phyloP scores from a whole-genome alignment of 1,284 basidiomycete genomes.

The Apiotrichum akiyoshidainum region DNA sequence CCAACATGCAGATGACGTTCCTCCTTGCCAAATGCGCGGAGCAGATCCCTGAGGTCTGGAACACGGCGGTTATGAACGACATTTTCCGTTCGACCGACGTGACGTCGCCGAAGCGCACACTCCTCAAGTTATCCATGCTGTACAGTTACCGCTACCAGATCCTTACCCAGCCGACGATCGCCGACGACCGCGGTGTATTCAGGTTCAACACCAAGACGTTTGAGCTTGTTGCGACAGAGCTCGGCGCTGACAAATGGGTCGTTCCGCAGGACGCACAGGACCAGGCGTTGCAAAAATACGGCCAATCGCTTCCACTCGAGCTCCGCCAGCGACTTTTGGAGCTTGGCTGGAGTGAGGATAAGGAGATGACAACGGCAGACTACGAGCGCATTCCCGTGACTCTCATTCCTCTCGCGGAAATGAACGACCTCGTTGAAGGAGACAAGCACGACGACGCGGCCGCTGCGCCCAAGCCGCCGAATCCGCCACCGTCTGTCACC shows the following conservation, averaged over 20 bases:
- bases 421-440: not conserved
- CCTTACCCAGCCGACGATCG: slow-evolving; percentile 31
- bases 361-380: slow-evolving; percentile 22
- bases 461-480: not conserved
- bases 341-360: slow-evolving; percentile 45
- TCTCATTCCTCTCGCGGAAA: slow-evolving; percentile 16
- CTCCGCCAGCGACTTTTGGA: slow-evolving; percentile 43
- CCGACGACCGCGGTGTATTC: slow-evolving; percentile 37
- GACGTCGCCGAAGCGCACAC: slow-evolving; percentile 14
- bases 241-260: slow-evolving; percentile 38
- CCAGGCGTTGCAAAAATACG: slow-evolving; percentile 39
- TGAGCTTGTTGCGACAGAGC: slow-evolving; percentile 42
- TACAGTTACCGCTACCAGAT: slow-evolving; percentile 43
- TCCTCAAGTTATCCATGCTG: slow-evolving; percentile 31
- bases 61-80: slow-evolving; percentile 26
- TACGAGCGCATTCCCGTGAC: slow-evolving; percentile 42
- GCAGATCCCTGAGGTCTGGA: slow-evolving; percentile 19
- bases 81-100: slow-evolving; percentile 16
- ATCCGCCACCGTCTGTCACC: not conserved
- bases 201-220: slow-evolving; percentile 31
- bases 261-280: slow-evolving; percentile 40
- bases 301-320: slow-evolving; percentile 38
- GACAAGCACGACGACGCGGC: not conserved
- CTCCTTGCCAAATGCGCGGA: slow-evolving; percentile 44
- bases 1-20: slow-evolving; percentile 23